Evolutionary conservation across 306 rosid genomes (phyloP), one percentile per base, ranked within the genome.

Genomic region (Rosa persica): DNA sequence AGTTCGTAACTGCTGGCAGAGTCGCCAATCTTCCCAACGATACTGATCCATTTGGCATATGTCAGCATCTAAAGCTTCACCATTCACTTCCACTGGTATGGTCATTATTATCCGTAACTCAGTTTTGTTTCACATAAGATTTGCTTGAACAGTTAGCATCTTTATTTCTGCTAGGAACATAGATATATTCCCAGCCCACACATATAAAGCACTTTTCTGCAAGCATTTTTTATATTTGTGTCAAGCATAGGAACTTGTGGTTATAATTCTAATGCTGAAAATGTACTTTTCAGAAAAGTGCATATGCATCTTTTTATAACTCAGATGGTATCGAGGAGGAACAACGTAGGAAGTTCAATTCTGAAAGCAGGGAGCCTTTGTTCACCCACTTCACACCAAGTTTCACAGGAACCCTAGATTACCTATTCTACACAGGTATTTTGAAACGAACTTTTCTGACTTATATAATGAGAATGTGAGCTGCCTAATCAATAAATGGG

Each of bases 351-450:
- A 78, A 57, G 74, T 74, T 78, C 73, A 9, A 70, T 61, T n/a
- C 19, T 4, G 46, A 23, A 70, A 61, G 67, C 42, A 23, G 8
- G 39, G 86, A 83, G 19, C 86, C 86, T 19, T 2, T 42, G 10
- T 79, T 79, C 67, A 83, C 81, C 27, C 36, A 34, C 57, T n/a
- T 7, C 15, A 43, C 75, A 12, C 11, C 13, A 75, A 1, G 20
- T 6, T 79, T 38, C 60, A 20, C 20, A 2, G 79, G 78, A 51
- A 79, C 86, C 40, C 43, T 79, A 17, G 86, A 83, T 76, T 83
- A 79, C 42, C 76, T 83, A 22, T 83, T 79, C 70, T 79, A 49
- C 57, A 46, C 86, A 76, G 81, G 83, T 79, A 70, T 52, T 57
- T 20, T 5, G 11, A 43, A 7, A 3, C 38, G 52, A 6, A 19